These are phyloP conservation scores for Xylaria acuta DNA, from an alignment of 495 filamentous ascomycete species.

Conservation along the genomic window DNA sequence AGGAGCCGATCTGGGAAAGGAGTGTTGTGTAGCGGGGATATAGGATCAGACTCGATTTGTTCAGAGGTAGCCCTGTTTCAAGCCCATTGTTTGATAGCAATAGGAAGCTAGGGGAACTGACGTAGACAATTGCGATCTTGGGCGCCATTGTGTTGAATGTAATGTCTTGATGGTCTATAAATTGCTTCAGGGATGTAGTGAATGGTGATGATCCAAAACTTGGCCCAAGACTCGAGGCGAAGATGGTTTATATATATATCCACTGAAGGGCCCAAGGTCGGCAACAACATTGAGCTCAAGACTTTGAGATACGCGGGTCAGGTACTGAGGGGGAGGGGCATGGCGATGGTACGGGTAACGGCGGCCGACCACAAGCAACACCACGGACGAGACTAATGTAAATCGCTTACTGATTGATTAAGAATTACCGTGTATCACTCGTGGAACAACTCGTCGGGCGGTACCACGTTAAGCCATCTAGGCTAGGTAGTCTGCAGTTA, in stretches of 20 bases:
- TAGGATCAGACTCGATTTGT: neutral
- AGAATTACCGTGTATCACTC: neutral
- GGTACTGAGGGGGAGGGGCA: constrained; percentile 21
- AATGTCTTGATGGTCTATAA: neutral
- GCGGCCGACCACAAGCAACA: neutral
- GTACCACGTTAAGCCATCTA: constrained; percentile 1
- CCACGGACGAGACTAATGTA: neutral
- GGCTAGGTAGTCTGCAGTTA: constrained; percentile 4
- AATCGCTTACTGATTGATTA: constrained; percentile 23
- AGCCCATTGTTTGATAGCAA: neutral
- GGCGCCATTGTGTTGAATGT: constrained; percentile 73
- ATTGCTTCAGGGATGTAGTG: neutral
- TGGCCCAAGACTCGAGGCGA: neutral
- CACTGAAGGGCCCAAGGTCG: neutral
- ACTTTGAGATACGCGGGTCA: neutral
- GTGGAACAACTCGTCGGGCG: neutral
- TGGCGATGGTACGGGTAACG: neutral
- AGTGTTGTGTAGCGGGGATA: neutral
- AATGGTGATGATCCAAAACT: neutral
- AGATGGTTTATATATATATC: constrained; percentile 11
- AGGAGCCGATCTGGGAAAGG: neutral
- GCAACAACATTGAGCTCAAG: neutral
- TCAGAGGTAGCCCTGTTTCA: neutral
- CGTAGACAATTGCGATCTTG: constrained; percentile 89
- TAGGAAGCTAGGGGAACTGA: constrained; percentile 53